phyloP scores from a whole-genome alignment of 345 rosid species.

The Citrus medica region DNA sequence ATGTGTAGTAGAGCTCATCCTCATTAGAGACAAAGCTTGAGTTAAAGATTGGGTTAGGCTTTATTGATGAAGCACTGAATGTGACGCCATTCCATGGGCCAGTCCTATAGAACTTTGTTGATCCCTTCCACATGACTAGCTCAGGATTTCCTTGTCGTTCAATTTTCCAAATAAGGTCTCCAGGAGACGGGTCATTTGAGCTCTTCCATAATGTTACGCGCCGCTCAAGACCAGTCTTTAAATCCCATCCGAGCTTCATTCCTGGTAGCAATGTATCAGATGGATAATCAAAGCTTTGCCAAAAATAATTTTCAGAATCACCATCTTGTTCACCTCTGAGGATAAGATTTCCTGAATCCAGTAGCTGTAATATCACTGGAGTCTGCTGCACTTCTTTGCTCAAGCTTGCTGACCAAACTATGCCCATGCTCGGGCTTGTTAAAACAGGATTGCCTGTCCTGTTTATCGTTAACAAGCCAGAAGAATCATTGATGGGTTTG shows the following conservation, averaged over 20 bases:
- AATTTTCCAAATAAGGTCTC: constrained; percentile 29
- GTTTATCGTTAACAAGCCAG: constrained; percentile 30
- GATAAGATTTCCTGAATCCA: constrained; percentile 27
- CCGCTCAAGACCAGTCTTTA: constrained; percentile 20
- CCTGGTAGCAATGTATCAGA: neutral
- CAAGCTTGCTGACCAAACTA: constrained; percentile 1
- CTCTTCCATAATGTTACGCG: constrained; percentile 41
- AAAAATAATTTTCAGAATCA: constrained; percentile 12
- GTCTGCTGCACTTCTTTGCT: too few relatives aligned
- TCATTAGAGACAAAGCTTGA: too few relatives aligned
- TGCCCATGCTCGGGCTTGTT: too few relatives aligned
- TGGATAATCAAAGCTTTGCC: constrained; percentile 24
- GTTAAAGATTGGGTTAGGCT: constrained; percentile 7
- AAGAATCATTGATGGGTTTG: constrained; percentile 34
- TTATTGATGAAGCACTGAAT: constrained; percentile 31
- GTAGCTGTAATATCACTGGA: constrained; percentile 20
- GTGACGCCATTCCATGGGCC: constrained; percentile 51
- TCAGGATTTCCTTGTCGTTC: constrained; percentile 33
- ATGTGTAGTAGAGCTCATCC: too few relatives aligned
- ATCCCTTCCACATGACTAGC: constrained; percentile 15
- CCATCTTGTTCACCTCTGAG: constrained; percentile 5
- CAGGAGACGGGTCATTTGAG: constrained; percentile 41
- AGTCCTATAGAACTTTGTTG: constrained; percentile 15
- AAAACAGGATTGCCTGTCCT: constrained; percentile 5
- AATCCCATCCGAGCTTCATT: constrained; percentile 42